phyloP scores from a whole-genome alignment of 2,329 filamentous ascomycete genomes.

The Botrytis galanthina region DNA sequence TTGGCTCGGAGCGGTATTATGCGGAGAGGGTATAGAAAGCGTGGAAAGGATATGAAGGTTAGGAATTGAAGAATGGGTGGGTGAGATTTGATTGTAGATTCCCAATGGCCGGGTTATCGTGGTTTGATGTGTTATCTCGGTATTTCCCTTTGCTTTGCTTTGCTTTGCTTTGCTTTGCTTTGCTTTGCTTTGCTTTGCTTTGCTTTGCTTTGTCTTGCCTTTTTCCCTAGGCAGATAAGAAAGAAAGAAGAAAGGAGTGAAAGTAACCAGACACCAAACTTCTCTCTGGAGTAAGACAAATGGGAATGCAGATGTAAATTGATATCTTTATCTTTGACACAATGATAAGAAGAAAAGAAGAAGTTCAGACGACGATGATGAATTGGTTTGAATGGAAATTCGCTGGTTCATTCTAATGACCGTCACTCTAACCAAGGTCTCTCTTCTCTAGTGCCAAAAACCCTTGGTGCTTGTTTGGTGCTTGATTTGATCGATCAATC shows the following conservation, averaged over 20 bases:
- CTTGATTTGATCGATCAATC: background rate
- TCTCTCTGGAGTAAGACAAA: too few relatives aligned
- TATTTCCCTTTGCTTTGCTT: background rate
- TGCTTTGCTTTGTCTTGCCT: background rate
- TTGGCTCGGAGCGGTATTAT: background rate
- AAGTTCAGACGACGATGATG: background rate
- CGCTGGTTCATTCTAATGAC: background rate
- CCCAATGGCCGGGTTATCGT: background rate
- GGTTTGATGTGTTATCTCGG: background rate
- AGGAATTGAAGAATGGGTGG: background rate
- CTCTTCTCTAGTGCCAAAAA: background rate
- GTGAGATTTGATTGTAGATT: background rate
- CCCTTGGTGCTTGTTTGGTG: background rate
- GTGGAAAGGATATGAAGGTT: background rate
- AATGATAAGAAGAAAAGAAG: background rate
- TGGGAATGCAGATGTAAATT: too few relatives aligned
- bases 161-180: background rate
- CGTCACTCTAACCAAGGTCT: background rate
- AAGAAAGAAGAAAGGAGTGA: background rate
- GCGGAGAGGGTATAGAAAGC: slow-evolving; percentile 1
- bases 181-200: background rate
- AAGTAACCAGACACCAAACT: background rate
- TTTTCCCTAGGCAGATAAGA: background rate
- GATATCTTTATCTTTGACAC: background rate
- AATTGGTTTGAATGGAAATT: background rate